Evolutionary conservation across 1,284 basidiomycete species (phyloP).

Genomic region (Termitomyces sp.): DNA sequence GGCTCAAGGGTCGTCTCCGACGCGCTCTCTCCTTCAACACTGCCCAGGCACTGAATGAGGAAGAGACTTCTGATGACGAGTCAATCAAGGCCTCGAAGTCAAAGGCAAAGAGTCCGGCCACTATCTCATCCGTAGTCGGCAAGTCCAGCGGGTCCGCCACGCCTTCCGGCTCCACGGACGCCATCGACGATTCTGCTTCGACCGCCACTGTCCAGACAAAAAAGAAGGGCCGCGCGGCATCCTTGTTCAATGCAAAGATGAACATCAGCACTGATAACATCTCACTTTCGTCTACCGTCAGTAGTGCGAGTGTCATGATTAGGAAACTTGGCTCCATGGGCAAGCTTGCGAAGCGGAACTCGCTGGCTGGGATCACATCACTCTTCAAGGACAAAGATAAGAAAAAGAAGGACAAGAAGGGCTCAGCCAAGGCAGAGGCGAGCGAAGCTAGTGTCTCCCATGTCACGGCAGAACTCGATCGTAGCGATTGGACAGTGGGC

Average conservation of each 20-base stretch:
- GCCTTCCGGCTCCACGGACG: conserved; percentile 19
- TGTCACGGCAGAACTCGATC: conserved; percentile 83
- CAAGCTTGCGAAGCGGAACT: conserved; percentile 87
- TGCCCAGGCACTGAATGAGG: conserved; percentile 53
- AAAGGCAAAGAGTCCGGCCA: conserved; percentile 27
- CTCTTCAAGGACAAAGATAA: conserved; percentile 91
- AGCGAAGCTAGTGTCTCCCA: conserved; percentile 77
- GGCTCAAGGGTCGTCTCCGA: conserved; percentile 73
- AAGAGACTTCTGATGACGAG: conserved; percentile 46
- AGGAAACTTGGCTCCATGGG: conserved; percentile 93
- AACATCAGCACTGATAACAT: conserved; percentile 98
- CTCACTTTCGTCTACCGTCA: conserved; percentile 94
- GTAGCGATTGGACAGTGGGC: conserved; percentile 48
- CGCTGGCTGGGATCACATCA: conserved; percentile 88
- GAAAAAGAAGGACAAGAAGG: conserved; percentile 61
- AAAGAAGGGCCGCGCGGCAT: conserved; percentile 65
- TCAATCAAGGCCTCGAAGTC: conserved; percentile 38
- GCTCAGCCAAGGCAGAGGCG: conserved; percentile 60
- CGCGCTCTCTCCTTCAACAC: conserved; percentile 70
- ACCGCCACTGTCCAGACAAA: conserved; percentile 56
- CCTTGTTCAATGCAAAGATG: conserved; percentile 84
- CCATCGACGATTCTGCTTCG: conserved; percentile 34
- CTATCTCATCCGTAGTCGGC: conserved; percentile 17
- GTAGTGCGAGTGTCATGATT: conserved; percentile 95
- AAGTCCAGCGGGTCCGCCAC: conserved; percentile 18